Conservation (phyloP, 1,284 basidiomycete genomes). For the Leccinum huronense region DNA sequence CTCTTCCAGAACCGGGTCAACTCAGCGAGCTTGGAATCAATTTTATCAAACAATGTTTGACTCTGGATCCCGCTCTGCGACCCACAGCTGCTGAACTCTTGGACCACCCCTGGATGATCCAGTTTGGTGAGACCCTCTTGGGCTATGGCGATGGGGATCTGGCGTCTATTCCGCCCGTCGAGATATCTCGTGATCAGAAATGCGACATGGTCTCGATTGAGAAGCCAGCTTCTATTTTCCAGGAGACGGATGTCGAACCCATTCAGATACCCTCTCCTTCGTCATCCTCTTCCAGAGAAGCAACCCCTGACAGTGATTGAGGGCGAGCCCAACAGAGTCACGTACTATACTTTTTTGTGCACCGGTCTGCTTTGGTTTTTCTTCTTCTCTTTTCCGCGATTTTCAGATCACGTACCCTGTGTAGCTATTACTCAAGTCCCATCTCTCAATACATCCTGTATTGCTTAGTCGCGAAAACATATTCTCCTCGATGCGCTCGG, state of each 20-base stretch:
- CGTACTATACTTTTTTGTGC: conserved; percentile 1
- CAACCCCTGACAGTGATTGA: conserved; percentile 35
- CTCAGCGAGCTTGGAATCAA: conserved; percentile 89
- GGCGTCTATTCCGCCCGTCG: conserved; percentile 47
- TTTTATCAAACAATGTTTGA: conserved; percentile 92
- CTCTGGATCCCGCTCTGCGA: conserved; percentile 81
- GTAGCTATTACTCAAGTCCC: conserved; percentile 22
- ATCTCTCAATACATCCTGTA: conserved; percentile 16
- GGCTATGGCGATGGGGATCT: conserved; percentile 67
- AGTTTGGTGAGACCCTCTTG: conserved; percentile 67
- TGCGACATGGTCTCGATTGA: conserved; percentile 54
- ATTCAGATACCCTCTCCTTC: conserved; percentile 45
- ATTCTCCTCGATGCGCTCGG: background rate
- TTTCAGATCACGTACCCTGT: conserved; percentile 19
- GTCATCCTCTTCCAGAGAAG: conserved; percentile 35
- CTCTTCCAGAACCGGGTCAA: conserved; percentile 88
- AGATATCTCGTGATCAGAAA: conserved; percentile 46
- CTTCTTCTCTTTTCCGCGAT: conserved; percentile 3
- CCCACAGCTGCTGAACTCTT: conserved; percentile 87
- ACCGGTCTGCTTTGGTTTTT: conserved; percentile 3
- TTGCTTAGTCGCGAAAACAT: conserved; percentile 1
- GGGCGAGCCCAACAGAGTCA: background rate
- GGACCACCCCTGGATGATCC: conserved; percentile 89
- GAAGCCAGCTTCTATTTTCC: conserved; percentile 54
- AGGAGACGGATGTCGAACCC: conserved; percentile 59